Evolutionary conservation across 768 basidiomycete genomes (phyloP).

Genomic region (Podaxis rugospora): DNA sequence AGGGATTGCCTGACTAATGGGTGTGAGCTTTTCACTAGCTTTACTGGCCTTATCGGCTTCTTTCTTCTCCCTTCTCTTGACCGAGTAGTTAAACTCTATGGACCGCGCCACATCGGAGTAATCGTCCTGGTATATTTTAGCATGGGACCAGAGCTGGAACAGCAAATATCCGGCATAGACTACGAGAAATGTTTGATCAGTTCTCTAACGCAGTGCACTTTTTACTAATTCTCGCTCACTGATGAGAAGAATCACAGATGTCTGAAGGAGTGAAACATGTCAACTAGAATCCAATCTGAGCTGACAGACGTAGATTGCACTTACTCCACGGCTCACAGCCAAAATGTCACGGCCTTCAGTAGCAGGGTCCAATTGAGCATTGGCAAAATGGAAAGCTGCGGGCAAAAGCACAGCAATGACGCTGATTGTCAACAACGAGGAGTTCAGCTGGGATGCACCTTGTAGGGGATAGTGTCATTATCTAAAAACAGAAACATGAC

Average conservation of each 20-base stretch:
- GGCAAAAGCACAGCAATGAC: constrained; percentile 78
- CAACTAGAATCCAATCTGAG: neutral
- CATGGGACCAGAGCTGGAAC: constrained; percentile 78
- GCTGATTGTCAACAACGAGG: constrained; percentile 71
- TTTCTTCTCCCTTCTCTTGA: constrained; percentile 19
- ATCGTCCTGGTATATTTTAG: constrained; percentile 58
- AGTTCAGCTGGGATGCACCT: constrained; percentile 67
- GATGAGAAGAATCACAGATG: constrained; percentile 72
- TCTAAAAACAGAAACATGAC: neutral
- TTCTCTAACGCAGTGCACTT: neutral
- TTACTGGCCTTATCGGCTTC: constrained; percentile 6
- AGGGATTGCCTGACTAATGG: neutral
- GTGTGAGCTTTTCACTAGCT: constrained; percentile 9
- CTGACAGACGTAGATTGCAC: constrained; percentile 18
- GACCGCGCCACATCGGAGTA: constrained; percentile 30
- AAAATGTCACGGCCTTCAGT: constrained; percentile 45
- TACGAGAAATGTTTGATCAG: constrained; percentile 33
- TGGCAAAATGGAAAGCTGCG: constrained; percentile 70
- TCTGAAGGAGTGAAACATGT: constrained; percentile 30
- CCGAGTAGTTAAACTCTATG: constrained; percentile 31
- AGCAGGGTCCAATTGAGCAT: constrained; percentile 18
- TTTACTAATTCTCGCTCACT: constrained; percentile 37
- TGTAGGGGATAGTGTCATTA: neutral
- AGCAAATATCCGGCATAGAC: constrained; percentile 74
- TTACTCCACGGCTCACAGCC: constrained; percentile 69